Evolutionary conservation across 2,329 filamentous ascomycete species (phyloP).

Genomic region (Trichoderma harzianum): DNA sequence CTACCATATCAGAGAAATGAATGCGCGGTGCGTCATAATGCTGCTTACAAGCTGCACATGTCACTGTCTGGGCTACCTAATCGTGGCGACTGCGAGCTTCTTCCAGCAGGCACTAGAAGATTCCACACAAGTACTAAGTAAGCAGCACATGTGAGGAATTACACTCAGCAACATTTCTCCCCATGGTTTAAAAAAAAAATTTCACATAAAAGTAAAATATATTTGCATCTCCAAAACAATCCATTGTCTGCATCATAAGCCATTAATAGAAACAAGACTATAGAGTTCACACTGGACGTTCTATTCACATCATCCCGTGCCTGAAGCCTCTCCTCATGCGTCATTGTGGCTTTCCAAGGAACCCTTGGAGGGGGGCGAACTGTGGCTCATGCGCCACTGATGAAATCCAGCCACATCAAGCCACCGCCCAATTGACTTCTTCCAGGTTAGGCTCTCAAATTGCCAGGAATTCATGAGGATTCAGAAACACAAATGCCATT

Average conservation of each 20-base stretch:
- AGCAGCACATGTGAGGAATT: background rate
- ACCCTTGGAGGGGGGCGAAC: background rate
- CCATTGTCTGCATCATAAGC: background rate
- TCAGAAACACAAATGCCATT: background rate
- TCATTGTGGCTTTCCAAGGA: slow-evolving; percentile 9
- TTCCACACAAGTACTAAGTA: slow-evolving; percentile 12
- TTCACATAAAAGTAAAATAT: background rate
- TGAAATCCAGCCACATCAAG: background rate
- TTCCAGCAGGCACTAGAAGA: slow-evolving; percentile 28
- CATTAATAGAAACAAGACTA: background rate
- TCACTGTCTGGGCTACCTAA: background rate
- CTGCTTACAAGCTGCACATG: slow-evolving; percentile 14
- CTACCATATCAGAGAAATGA: background rate
- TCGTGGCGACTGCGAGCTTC: slow-evolving; percentile 16
- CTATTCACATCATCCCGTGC: background rate
- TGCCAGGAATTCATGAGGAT: background rate
- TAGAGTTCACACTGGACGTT: background rate
- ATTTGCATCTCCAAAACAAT: background rate
- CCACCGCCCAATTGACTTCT: background rate
- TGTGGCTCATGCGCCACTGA: background rate
- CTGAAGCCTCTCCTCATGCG: background rate
- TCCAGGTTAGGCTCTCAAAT: background rate
- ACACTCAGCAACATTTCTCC: background rate
- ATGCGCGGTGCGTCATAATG: slow-evolving; percentile 10
- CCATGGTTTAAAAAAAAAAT: background rate